Base-by-base conservation (phyloP, 768 basidiomycete genomes). In the Lepiota venenata region DNA sequence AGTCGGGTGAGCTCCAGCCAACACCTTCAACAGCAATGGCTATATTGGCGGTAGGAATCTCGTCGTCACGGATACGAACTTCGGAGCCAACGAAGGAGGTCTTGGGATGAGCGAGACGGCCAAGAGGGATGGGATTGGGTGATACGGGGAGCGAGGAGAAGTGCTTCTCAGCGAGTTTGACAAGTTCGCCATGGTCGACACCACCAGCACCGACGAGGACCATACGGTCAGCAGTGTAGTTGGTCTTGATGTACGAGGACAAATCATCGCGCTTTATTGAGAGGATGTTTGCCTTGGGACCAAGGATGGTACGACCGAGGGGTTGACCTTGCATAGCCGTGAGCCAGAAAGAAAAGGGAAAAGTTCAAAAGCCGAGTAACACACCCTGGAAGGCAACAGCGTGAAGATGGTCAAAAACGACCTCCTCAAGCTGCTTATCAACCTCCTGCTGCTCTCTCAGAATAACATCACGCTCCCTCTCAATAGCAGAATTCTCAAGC, bases 221-320 rank as follows among this genome's bases (percentile, higher is more conserved):
- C 93, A 99, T 98, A 57, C 96, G 92, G 76, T 99, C 96, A 41
- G 95, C 87, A 49, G 93, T 96, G 75, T 98, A 98, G 80, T 99
- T 98, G 61, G 88, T 95, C 71, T 93, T 85, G 76, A 98, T 98
- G 76, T 98, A 99, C 20, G 77, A 80, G 18, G 80, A 71, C 40
- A 99, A 85, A 71, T 98, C 95, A 60, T 91, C 84, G 45, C 88
- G 87, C 70, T 86, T 85, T 75, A 99, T 95, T 54, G 96, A 97
- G 58, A 96, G 78, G 64, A 99, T 98, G 77, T 98, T 97, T 56
- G 82, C 80, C 71, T 93, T 94, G 49, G 97, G 95, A 3, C 96
- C 97, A 56, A 98, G 92, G 69, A 98, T 98, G 58, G 95, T 98
- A 62, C 94, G 87, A 27, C 97, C 97, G 43, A 99, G 85, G 36